phyloP scores from a whole-genome alignment of 2,329 filamentous ascomycete species.

The Ceratocystis albifundus region DNA sequence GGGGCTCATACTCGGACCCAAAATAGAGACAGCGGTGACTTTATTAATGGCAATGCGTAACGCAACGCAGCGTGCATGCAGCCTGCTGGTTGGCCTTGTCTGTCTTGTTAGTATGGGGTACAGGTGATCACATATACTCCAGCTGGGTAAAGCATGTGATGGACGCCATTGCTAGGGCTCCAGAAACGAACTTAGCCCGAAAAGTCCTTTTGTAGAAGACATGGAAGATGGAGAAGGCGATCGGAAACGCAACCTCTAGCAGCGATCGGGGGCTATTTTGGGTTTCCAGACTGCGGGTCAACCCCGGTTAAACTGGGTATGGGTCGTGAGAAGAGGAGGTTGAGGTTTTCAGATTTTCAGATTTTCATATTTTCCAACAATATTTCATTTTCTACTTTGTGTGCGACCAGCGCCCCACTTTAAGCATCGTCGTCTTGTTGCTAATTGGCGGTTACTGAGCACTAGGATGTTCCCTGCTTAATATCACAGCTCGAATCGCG shows the following conservation, averaged over 20 bases:
- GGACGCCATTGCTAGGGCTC: no score
- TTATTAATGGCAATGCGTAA: neutral
- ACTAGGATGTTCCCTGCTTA: neutral
- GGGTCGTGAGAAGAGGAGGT: neutral
- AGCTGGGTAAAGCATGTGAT: neutral
- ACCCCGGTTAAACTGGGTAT: neutral
- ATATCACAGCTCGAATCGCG: neutral
- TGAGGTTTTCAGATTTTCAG: neutral
- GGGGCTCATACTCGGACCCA: neutral
- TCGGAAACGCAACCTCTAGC: neutral
- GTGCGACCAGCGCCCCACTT: neutral
- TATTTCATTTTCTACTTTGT: neutral
- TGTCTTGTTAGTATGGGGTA: conserved; percentile 7
- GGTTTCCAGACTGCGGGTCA: neutral
- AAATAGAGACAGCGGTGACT: neutral
- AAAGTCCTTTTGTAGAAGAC: neutral
- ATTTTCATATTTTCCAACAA: no score
- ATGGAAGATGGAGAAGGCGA: neutral
- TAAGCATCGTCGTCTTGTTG: neutral
- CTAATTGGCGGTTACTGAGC: neutral
- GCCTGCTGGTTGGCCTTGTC: neutral
- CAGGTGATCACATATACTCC: conserved; percentile 4
- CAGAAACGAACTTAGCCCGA: no score
- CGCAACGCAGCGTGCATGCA: neutral
- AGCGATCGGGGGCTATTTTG: neutral